A percentile compares a stretch with the other conserved stretches of the same genome.
phyloP scores from a whole-genome alignment of 352 stramenopile species.

The Phytopythium delawarense region DNA sequence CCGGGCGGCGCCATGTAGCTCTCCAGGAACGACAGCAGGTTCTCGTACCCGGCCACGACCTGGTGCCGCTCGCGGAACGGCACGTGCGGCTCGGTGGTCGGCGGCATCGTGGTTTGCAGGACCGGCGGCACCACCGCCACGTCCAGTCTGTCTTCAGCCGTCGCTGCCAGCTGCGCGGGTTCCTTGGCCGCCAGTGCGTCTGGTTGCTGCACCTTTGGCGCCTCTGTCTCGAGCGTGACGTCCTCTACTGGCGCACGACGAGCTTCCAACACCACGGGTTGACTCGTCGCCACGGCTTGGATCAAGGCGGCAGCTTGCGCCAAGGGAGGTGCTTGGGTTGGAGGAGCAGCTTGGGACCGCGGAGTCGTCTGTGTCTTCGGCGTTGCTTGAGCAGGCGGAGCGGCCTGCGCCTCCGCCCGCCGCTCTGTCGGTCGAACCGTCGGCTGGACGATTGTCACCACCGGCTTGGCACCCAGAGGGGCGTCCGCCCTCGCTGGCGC shows the following conservation, averaged over 20 bases:
- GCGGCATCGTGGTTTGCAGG: background rate
- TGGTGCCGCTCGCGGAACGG: constrained; percentile 35
- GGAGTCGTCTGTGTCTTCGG: background rate
- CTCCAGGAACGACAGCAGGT: constrained; percentile 45
- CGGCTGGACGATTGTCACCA: background rate
- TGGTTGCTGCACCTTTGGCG: background rate
- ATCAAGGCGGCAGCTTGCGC: no score
- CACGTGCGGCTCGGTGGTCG: background rate
- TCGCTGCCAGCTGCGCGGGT: background rate
- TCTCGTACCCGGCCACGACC: constrained; percentile 40
- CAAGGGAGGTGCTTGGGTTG: no score
- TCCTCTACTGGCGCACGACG: background rate
- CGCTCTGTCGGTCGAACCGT: no score
- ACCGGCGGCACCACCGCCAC: background rate
- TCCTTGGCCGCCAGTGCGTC: background rate
- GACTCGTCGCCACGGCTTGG: background rate
- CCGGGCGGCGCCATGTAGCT: constrained; percentile 31
- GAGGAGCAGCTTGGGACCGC: no score
- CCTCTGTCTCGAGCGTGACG: background rate
- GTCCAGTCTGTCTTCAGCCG: background rate
- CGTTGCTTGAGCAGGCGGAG: no score
- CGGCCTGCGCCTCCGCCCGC: no score
- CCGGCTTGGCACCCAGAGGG: background rate
- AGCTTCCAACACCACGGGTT: background rate
- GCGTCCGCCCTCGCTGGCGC: background rate